Conservation (phyloP, 192 early-diverging fungal species). For the Phycomyces blakesleeanus region DNA sequence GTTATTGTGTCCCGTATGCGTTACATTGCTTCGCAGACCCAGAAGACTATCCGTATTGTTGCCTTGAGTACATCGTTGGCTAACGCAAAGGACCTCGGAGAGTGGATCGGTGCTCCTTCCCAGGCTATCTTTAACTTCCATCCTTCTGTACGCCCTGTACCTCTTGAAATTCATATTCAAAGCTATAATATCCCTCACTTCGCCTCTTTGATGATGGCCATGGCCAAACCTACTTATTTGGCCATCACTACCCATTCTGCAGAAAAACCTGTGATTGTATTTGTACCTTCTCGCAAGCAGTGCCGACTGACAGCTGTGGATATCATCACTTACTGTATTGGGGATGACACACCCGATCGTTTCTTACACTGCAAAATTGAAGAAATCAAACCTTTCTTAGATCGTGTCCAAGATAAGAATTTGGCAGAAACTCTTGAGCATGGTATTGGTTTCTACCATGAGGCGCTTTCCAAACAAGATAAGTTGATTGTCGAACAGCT, state of each 20-base stretch:
- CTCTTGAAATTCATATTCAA: slow-evolving; percentile 94
- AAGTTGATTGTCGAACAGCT: slow-evolving; percentile 67
- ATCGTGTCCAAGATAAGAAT: slow-evolving; percentile 67
- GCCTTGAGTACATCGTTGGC: slow-evolving; percentile 86
- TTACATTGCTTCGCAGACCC: slow-evolving; percentile 79
- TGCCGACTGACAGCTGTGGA: slow-evolving; percentile 83
- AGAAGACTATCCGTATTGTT: slow-evolving; percentile 86
- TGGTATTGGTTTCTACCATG: slow-evolving; percentile 92
- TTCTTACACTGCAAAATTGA: slow-evolving; percentile 71
- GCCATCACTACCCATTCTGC: slow-evolving; percentile 64
- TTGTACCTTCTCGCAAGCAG: slow-evolving; percentile 90
- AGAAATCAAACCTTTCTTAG: slow-evolving; percentile 57
- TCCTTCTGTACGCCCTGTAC: slow-evolving; percentile 88
- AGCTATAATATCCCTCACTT: slow-evolving; percentile 90
- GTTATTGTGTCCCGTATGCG: slow-evolving; percentile 92
- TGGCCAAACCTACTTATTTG: slow-evolving; percentile 81
- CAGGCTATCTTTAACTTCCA: slow-evolving; percentile 91
- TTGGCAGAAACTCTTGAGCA: slow-evolving; percentile 66
- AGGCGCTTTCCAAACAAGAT: slow-evolving; percentile 77
- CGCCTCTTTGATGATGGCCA: slow-evolving; percentile 92
- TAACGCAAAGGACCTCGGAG: slow-evolving; percentile 96
- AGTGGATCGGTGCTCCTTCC: slow-evolving; percentile 88
- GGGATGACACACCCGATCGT: slow-evolving; percentile 67
- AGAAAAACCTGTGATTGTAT: slow-evolving; percentile 78
- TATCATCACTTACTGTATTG: slow-evolving; percentile 74